Percentiles rank a stretch among this genome's conserved stretches.
phyloP scores from a whole-genome alignment of 2,329 filamentous ascomycete genomes.

The Aspergillus melleus region DNA sequence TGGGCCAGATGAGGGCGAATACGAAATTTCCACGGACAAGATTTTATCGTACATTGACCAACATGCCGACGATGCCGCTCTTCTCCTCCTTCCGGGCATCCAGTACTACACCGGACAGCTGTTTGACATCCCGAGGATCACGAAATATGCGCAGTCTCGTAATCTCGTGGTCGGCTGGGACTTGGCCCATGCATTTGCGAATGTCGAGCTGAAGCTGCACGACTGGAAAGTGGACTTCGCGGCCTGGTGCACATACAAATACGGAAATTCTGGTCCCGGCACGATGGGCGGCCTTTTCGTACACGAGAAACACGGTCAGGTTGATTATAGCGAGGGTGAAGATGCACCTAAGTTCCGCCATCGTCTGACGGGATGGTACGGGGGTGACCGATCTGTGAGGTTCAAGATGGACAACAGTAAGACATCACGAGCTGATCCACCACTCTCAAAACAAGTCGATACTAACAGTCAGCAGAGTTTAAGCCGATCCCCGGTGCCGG shows the following conservation, averaged over 20 bases:
- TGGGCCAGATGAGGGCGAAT: slow-evolving; percentile 56
- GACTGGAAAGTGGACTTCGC: slow-evolving; percentile 91
- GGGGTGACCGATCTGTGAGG: slow-evolving; percentile 69
- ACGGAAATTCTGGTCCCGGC: slow-evolving; percentile 81
- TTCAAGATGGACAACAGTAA: slow-evolving; percentile 75
- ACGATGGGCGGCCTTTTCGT: slow-evolving; percentile 77
- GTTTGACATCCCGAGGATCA: slow-evolving; percentile 78
- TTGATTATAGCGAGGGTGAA: slow-evolving; percentile 40
- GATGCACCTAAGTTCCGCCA: slow-evolving; percentile 57
- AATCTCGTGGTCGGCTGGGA: slow-evolving; percentile 81
- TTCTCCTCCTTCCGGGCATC: slow-evolving; percentile 79
- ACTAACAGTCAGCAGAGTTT: slow-evolving; percentile 52
- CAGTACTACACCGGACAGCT: slow-evolving; percentile 90
- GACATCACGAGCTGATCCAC: slow-evolving; percentile 32
- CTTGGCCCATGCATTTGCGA: slow-evolving; percentile 79
- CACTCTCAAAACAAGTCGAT: slow-evolving; percentile 1
- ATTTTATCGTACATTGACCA: slow-evolving; percentile 72
- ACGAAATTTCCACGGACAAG: slow-evolving; percentile 66
- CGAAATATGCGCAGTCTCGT: slow-evolving; percentile 67
- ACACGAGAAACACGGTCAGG: slow-evolving; percentile 66
- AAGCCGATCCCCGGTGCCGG: slow-evolving; percentile 73
- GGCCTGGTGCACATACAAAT: slow-evolving; percentile 92
- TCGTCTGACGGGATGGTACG: slow-evolving; percentile 80
- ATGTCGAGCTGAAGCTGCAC: slow-evolving; percentile 74
- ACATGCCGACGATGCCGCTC: slow-evolving; percentile 69